phyloP scores from a whole-genome alignment of 2,329 filamentous ascomycete genomes.

The Nemania diffusa region DNA sequence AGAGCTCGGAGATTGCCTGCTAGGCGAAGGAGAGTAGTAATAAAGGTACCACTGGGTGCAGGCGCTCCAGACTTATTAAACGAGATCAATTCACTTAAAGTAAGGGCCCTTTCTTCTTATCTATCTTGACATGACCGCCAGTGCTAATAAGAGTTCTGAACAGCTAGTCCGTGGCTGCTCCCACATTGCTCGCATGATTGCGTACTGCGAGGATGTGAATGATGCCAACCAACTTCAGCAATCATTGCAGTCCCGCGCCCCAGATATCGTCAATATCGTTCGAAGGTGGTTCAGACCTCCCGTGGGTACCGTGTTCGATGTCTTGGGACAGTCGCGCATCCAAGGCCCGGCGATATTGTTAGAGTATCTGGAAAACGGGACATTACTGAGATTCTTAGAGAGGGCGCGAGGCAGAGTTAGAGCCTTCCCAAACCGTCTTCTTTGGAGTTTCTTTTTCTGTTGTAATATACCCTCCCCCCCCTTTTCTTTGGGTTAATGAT shows the following conservation, averaged over 20 bases:
- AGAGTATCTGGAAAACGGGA: conserved; percentile 8
- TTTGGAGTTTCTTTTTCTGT: conserved; percentile 9
- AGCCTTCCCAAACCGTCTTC: neutral
- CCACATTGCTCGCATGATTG: neutral
- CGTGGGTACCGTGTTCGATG: neutral
- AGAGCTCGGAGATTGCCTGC: neutral
- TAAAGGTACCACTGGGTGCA: neutral
- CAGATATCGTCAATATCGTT: neutral
- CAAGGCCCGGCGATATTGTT: conserved; percentile 5
- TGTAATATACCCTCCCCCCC: neutral
- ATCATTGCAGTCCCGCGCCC: neutral
- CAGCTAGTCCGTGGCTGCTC: neutral
- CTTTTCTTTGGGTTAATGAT: neutral
- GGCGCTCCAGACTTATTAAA: neutral
- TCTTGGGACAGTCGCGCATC: neutral
- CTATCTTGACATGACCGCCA: neutral
- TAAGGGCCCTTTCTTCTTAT: neutral
- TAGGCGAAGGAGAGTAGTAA: neutral
- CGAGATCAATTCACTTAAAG: neutral
- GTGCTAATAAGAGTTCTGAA: neutral
- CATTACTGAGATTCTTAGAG: neutral
- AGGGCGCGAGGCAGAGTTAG: neutral
- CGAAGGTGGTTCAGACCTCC: neutral
- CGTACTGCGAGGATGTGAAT: neutral
- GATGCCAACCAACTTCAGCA: neutral